These are phyloP conservation scores for Mrakia hoshinonis DNA, from an alignment of 768 basidiomycete genomes.

Conservation along the genomic window DNA sequence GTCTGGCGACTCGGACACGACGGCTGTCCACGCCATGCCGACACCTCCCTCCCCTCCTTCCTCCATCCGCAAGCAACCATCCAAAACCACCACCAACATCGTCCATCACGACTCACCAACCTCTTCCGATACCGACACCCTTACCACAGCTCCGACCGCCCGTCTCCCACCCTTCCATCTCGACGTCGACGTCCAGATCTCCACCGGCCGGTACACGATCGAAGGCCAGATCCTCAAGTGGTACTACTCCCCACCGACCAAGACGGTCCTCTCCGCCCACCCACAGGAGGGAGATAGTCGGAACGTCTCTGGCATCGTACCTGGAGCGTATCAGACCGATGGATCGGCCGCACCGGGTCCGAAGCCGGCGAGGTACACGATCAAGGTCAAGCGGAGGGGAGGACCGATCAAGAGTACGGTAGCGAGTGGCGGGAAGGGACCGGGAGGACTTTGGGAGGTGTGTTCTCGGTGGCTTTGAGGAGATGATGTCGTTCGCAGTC, in stretches of 20 bases:
- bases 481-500: no score
- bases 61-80: not conserved
- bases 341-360: constrained; percentile 36
- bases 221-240: constrained; percentile 32
- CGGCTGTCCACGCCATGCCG: not conserved
- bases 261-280: not conserved
- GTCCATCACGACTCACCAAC: not conserved
- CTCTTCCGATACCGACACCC: not conserved
- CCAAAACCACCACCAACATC: no score
- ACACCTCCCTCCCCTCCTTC: not conserved
- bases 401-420: constrained; percentile 42
- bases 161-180: constrained; percentile 35
- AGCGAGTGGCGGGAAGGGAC: not conserved
- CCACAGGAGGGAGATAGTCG: not conserved
- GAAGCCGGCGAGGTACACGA: constrained; percentile 39
- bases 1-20: not conserved
- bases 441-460: constrained; percentile 1
- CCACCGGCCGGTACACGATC: constrained; percentile 28
- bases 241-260: constrained; percentile 27
- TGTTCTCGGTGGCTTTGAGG: not conserved
- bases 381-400: constrained; percentile 45
- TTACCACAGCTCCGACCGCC: constrained; percentile 8
- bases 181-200: constrained; percentile 43
- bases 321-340: not conserved
- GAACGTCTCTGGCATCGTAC: not conserved